Conservation (phyloP, 192 early-diverging fungal genomes). For the Kickxella alabastrina region DNA sequence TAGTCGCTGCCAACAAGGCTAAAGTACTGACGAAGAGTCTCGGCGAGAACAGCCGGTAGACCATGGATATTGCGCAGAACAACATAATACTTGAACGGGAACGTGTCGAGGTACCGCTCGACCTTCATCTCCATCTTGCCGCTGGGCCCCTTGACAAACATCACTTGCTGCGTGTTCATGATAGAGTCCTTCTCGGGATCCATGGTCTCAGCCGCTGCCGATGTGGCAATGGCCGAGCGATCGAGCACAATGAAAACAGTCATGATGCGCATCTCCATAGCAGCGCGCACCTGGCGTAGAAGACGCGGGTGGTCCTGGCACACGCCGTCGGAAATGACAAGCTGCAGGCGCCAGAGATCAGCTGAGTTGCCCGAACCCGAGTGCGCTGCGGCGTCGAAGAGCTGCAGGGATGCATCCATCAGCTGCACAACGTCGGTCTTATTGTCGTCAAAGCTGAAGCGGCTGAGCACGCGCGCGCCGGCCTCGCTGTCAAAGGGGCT, state of each 20-base stretch:
- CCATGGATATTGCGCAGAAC: constrained; percentile 83
- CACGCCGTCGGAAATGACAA: constrained; percentile 95
- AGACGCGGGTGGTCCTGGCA: constrained; percentile 91
- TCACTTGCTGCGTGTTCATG: constrained; percentile 84
- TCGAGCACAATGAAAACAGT: constrained; percentile 96
- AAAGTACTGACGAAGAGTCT: constrained; percentile 96
- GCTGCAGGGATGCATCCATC: constrained; percentile 76
- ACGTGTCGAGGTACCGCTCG: constrained; percentile 86
- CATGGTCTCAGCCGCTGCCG: not conserved
- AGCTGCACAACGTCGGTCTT: constrained; percentile 82
- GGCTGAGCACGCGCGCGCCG: constrained; percentile 84
- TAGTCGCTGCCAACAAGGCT: constrained; percentile 64
- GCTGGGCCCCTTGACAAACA: constrained; percentile 60
- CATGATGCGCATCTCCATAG: constrained; percentile 82
- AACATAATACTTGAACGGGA: constrained; percentile 98
- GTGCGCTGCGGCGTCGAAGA: constrained; percentile 70
- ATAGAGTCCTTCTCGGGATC: constrained; percentile 65
- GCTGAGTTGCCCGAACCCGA: constrained; percentile 25
- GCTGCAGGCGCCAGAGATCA: constrained; percentile 94
- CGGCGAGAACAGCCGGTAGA: constrained; percentile 83
- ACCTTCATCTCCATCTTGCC: constrained; percentile 67
- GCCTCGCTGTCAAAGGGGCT: constrained; percentile 82
- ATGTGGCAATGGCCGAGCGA: constrained; percentile 32
- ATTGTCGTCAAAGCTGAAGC: constrained; percentile 89
- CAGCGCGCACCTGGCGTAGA: constrained; percentile 80